Evolutionary conservation across 2,329 filamentous ascomycete species (phyloP).

Genomic region (Penicillium aurantiogriseum): DNA sequence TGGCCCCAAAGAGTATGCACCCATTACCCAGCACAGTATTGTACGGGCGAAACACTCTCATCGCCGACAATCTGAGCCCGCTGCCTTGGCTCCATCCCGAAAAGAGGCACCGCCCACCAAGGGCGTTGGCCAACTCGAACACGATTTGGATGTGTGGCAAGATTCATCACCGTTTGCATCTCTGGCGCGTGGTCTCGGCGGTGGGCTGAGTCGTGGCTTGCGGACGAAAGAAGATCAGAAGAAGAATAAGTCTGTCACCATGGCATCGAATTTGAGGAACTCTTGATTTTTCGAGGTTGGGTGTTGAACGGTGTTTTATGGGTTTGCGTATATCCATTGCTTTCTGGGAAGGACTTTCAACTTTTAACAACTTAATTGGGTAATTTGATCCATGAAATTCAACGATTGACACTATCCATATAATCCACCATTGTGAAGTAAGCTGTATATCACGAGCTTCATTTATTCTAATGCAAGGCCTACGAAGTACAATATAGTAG

Average conservation of each 20-base stretch:
- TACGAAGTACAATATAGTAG: background rate
- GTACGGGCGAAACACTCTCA: slow-evolving; percentile 22
- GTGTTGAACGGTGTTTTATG: background rate
- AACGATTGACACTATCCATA: background rate
- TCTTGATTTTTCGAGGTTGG: slow-evolving; percentile 1
- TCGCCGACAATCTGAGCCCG: slow-evolving; percentile 21
- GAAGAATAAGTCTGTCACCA: slow-evolving; percentile 23
- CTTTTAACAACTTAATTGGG: background rate
- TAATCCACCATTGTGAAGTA: background rate
- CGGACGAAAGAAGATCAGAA: slow-evolving; percentile 33
- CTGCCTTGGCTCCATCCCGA: slow-evolving; percentile 10
- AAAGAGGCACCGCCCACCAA: slow-evolving; percentile 15
- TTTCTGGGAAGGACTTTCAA: background rate
- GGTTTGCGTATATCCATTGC: slow-evolving; percentile 13
- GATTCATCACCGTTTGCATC: slow-evolving; percentile 38
- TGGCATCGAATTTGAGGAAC: slow-evolving; percentile 11
- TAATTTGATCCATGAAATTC: background rate
- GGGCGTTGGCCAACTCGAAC: slow-evolving; percentile 29
- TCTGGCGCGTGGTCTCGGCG: slow-evolving; percentile 43
- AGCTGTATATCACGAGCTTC: background rate
- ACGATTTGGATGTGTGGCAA: slow-evolving; percentile 39
- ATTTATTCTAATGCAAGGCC: background rate
- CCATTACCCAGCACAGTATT: background rate
- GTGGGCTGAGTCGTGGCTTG: slow-evolving; percentile 43
- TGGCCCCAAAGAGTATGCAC: background rate